phyloP scores from a whole-genome alignment of 2,329 filamentous ascomycete species.

The Dactylellina sp. region DNA sequence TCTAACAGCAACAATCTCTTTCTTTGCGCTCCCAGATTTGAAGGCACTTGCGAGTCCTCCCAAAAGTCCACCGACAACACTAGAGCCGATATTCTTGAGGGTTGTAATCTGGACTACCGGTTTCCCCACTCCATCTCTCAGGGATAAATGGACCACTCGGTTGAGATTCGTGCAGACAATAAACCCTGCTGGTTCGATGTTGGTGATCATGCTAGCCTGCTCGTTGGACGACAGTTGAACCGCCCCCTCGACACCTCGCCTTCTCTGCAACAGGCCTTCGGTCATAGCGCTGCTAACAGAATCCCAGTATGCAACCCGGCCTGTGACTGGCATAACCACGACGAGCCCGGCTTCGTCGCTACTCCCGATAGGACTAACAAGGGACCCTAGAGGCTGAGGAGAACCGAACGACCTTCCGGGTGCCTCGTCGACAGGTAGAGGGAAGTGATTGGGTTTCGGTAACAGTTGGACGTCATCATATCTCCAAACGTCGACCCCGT shows the following conservation, averaged over 20 bases:
- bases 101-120: slow-evolving; percentile 83
- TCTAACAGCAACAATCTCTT: slow-evolving; percentile 82
- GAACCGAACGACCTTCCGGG: slow-evolving; percentile 75
- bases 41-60: slow-evolving; percentile 82
- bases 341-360: slow-evolving; percentile 87
- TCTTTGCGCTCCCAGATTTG: slow-evolving; percentile 75
- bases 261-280: slow-evolving; percentile 60
- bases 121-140: slow-evolving; percentile 87
- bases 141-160: slow-evolving; percentile 83
- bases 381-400: slow-evolving; percentile 81
- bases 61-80: slow-evolving; percentile 63
- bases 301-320: slow-evolving; percentile 94
- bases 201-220: slow-evolving; percentile 78
- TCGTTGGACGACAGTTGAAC: slow-evolving; percentile 77
- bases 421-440: slow-evolving; percentile 73
- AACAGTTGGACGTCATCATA: slow-evolving; percentile 78
- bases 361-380: slow-evolving; percentile 82
- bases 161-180: slow-evolving; percentile 86
- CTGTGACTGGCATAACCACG: slow-evolving; percentile 83
- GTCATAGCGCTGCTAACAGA: slow-evolving; percentile 72
- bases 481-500: slow-evolving; percentile 89
- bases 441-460: slow-evolving; percentile 82
- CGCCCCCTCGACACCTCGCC: slow-evolving; percentile 60
- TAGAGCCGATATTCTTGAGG: slow-evolving; percentile 72
- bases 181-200: slow-evolving; percentile 88